Evolutionary conservation across 257 asterid genomes (phyloP), one percentile per base, ranked within the genome.

Genomic region (Marsdenia floribunda): DNA sequence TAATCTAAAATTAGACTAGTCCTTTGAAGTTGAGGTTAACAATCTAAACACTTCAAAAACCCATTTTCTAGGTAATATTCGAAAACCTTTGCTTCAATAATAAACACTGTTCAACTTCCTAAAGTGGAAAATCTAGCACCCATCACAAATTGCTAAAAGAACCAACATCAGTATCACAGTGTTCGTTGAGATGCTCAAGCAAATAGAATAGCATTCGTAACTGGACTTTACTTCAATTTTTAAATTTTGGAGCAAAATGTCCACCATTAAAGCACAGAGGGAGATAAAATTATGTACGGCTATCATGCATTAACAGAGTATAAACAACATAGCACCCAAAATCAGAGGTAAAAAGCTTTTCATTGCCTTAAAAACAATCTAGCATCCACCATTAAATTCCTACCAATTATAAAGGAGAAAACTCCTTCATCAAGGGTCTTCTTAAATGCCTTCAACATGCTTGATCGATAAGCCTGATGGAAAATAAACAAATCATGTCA

Each of bases 361-460:
- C 42, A 70, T 24, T 29, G 49, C 57, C 68, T 70, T 42, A 35
- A 54, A 80, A 81, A 73, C 59, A 46, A 71, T 76, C 61, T 52
- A 73, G 73, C 35, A 65, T 75, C 71, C 78, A 66, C 71, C 59
- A 67, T 67, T 33, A 49, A 49, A 78, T 37, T 75, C 96, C 83
- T 94, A 95, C 98, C 98, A 79, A 95, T 95, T 83, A 95, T 88
- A 81, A 95, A 92, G 84, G 95, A 89, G 90, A 90, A 95, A 81
- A 79, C 86, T 83, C 99, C 98, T 73, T 90, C 99, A 83, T 88
- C 98, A 76, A 92, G 96, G 89, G 98, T 90, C 96, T 90, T 95
- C 75, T 85, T 95, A 79, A 95, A 95, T 71, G 99, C 93, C 91
- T 90, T 92, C 96, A 95, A 78, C 99, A 95, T 95, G 91, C 97